A percentile compares a stretch with the other conserved stretches of the same genome.
Evolutionary conservation across 768 basidiomycete genomes (phyloP).

Genomic region (Pulveroboletus sp.): DNA sequence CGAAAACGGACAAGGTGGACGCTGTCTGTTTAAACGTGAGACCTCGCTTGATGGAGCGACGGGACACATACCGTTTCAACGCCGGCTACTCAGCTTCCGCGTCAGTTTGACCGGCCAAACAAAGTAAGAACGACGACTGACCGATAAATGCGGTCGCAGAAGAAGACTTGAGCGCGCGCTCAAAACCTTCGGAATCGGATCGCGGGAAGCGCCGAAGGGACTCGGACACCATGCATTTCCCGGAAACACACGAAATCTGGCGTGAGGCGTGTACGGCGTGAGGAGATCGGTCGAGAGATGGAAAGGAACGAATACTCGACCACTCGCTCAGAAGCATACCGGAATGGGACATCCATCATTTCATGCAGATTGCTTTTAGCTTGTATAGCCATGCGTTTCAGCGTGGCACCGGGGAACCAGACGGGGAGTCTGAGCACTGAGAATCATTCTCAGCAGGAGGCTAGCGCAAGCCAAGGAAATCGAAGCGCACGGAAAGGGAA

Average conservation of each 20-base stretch:
- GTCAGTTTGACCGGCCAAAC: slow-evolving; percentile 4
- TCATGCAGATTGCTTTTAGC: slow-evolving; percentile 26
- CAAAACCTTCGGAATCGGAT: slow-evolving; percentile 19
- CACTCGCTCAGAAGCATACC: slow-evolving; percentile 25
- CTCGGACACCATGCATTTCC: slow-evolving; percentile 29
- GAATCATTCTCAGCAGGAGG: slow-evolving; percentile 12
- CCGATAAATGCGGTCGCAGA: slow-evolving; percentile 32
- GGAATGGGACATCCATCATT: slow-evolving; percentile 29
- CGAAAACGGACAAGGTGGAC: slow-evolving; percentile 29
- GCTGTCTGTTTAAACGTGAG: slow-evolving; percentile 23
- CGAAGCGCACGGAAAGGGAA: slow-evolving; percentile 29
- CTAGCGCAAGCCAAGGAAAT: slow-evolving; percentile 1
- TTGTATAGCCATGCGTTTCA: slow-evolving; percentile 27
- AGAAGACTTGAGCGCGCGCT: slow-evolving; percentile 27
- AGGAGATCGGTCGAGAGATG: neutral
- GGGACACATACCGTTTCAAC: slow-evolving; percentile 26
- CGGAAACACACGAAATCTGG: slow-evolving; percentile 21
- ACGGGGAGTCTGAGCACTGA: slow-evolving; percentile 27
- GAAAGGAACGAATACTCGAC: slow-evolving; percentile 7
- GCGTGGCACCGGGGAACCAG: slow-evolving; percentile 36
- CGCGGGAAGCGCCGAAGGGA: slow-evolving; percentile 21
- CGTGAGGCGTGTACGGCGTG: neutral
- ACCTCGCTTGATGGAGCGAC: neutral
- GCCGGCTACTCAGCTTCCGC: slow-evolving; percentile 15
- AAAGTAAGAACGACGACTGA: slow-evolving; percentile 5